phyloP scores from a whole-genome alignment of 257 asterid species.

The Jacaranda mimosifolia region DNA sequence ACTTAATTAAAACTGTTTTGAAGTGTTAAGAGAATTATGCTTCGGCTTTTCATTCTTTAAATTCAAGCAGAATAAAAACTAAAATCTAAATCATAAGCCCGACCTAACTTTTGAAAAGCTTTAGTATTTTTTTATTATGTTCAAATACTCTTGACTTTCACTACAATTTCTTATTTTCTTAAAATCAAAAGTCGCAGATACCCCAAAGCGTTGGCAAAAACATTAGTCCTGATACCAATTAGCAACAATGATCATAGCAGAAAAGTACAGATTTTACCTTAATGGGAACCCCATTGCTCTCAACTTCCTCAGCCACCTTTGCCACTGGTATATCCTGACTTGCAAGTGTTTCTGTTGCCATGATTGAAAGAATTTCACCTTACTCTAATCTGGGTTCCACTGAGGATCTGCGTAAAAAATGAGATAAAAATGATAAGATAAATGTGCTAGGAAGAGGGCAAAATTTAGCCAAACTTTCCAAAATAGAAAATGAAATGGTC shows the following conservation, averaged over 20 bases:
- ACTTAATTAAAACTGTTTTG: no score
- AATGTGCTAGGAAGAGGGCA: neutral
- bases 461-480: neutral
- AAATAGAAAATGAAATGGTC: no score
- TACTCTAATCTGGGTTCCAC: slow-evolving; percentile 20
- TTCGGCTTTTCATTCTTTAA: no score
- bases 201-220: neutral
- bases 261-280: slow-evolving; percentile 47
- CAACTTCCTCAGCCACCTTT: slow-evolving; percentile 53
- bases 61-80: no score
- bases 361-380: slow-evolving; percentile 40
- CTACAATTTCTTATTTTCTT: no score
- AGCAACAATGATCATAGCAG: slow-evolving; percentile 1
- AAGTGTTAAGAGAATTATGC: no score
- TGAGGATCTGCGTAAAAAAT: slow-evolving; percentile 11
- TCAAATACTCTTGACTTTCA: no score
- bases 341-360: slow-evolving; percentile 64
- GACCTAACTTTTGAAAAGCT: no score
- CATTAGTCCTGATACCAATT: neutral
- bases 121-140: no score
- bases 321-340: slow-evolving; percentile 49
- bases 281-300: slow-evolving; percentile 41
- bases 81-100: no score
- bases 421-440: slow-evolving; percentile 2
- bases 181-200: no score